Base-by-base conservation (phyloP, 1,139 yeast species). In the Tardiomyces depauwii region DNA sequence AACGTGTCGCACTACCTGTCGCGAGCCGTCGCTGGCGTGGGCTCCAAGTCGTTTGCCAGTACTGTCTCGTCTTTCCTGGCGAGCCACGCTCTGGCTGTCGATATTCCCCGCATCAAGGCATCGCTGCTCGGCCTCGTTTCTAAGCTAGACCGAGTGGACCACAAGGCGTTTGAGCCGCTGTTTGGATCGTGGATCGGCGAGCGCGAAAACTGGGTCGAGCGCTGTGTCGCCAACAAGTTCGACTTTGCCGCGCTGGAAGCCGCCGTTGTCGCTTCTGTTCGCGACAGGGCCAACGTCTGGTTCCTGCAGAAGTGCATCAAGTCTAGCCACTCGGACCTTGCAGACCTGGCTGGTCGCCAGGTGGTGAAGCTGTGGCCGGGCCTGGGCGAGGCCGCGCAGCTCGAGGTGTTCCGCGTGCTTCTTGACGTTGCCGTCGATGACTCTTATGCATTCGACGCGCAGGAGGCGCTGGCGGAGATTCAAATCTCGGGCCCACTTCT, bases 341-440 rank as follows among this genome's bases (percentile, higher is more conserved):
- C 78, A n/a, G 73, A 62, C 18, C 53, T 65, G 6, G 75, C 80
- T 5, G 73, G 79, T 42, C 59, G 68, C 18, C 77, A 81, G 54
- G 58, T 86, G n/a, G 61, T 71, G 18, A 55, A 61, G 18, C 62
- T 84, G 10, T 87, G 85, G 67, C 62, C 69, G 2, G 55, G 71
- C 2, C 64, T 88, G 55, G 78, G 79, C 45, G 59, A 65, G 30
- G 88, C 83, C 1, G 65, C 70, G 39, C 84, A 81, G 60, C 61
- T 79, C 41, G 72, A 69, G 42, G 61, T 89, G 28, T 72, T 82
- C 41, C 74, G 74, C 56, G 72, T 73, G 43, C 69, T 87, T 46
- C 67, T 87, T 30, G 94, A 85, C 13, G 51, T 59, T 9, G 63
- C 74, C 16, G 64, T 68, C 18, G 78, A 76, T 32, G 70, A 66